phyloP scores from a whole-genome alignment of 2,329 filamentous ascomycete species.

The Stagonosporopsis rhizophila region DNA sequence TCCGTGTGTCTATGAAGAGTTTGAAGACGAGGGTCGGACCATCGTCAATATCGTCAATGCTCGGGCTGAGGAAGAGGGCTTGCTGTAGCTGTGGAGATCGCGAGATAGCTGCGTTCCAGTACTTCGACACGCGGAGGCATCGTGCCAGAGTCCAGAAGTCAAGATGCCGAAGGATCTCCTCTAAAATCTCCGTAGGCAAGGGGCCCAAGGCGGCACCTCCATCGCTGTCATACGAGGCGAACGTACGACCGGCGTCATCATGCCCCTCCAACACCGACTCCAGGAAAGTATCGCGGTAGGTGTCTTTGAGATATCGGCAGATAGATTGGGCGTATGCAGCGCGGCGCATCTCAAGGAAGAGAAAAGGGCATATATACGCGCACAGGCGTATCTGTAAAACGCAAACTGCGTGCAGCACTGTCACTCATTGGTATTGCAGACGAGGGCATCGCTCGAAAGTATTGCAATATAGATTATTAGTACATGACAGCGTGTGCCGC shows the following conservation, averaged over 20 bases:
- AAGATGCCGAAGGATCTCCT: slow-evolving; percentile 12
- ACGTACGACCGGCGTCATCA: slow-evolving; percentile 10
- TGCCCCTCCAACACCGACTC: slow-evolving; percentile 14
- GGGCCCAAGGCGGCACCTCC: slow-evolving; percentile 5
- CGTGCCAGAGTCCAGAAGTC: slow-evolving; percentile 19
- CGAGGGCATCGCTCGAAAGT: neutral
- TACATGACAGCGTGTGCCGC: slow-evolving; percentile 19
- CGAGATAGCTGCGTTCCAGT: slow-evolving; percentile 16
- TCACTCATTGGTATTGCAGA: slow-evolving; percentile 10
- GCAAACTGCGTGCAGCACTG: slow-evolving; percentile 8
- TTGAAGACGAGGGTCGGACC: slow-evolving; percentile 19
- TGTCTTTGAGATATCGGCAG: slow-evolving; percentile 11
- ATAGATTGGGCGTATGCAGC: slow-evolving; percentile 16
- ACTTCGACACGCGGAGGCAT: slow-evolving; percentile 15
- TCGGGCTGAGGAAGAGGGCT: slow-evolving; percentile 12
- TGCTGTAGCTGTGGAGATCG: slow-evolving; percentile 15
- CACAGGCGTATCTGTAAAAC: slow-evolving; percentile 17
- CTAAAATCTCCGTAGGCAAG: slow-evolving; percentile 14
- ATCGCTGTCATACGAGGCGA: slow-evolving; percentile 7
- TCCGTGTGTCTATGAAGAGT: slow-evolving; percentile 17
- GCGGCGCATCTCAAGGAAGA: slow-evolving; percentile 13
- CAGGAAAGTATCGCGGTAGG: slow-evolving; percentile 8
- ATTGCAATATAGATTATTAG: slow-evolving; percentile 14
- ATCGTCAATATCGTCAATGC: slow-evolving; percentile 3
- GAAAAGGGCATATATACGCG: slow-evolving; percentile 8